phyloP scores from a whole-genome alignment of 2,329 filamentous ascomycete genomes.

The Alternaria metachromatica region DNA sequence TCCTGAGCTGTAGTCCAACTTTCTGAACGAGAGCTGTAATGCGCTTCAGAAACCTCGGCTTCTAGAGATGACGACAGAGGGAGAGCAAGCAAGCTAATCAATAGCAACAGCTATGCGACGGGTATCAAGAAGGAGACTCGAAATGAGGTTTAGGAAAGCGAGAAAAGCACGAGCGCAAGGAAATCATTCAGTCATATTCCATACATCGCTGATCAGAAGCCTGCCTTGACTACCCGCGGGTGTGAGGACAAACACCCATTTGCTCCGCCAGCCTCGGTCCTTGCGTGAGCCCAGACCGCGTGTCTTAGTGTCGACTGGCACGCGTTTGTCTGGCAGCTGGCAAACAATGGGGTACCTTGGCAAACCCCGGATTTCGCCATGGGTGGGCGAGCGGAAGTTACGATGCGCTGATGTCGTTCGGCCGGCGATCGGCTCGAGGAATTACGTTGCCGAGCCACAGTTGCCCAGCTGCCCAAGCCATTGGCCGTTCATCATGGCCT shows the following conservation, averaged over 20 bases:
- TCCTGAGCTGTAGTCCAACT: background rate
- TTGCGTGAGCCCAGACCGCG: conserved; percentile 34
- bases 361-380: conserved; percentile 38
- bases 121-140: conserved; percentile 11
- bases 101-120: conserved; percentile 1
- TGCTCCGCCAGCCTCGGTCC: conserved; percentile 44
- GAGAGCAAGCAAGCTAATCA: background rate
- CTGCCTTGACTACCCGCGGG: conserved; percentile 37
- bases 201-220: conserved; percentile 10
- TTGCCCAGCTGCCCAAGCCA: background rate
- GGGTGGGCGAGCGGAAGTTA: conserved; percentile 46
- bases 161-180: conserved; percentile 12
- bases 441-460: conserved; percentile 17
- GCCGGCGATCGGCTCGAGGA: conserved; percentile 38
- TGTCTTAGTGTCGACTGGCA: conserved; percentile 22
- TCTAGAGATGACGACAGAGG: conserved; percentile 24
- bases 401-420: conserved; percentile 30
- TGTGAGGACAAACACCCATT: conserved; percentile 36
- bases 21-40: background rate
- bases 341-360: conserved; percentile 9
- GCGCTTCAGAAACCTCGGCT: background rate
- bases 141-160: conserved; percentile 7
- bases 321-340: conserved; percentile 20
- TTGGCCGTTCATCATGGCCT: conserved; percentile 2
- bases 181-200: conserved; percentile 35